Conservation (phyloP, 495 filamentous ascomycete species). For the Apiosordaria backusii region DNA sequence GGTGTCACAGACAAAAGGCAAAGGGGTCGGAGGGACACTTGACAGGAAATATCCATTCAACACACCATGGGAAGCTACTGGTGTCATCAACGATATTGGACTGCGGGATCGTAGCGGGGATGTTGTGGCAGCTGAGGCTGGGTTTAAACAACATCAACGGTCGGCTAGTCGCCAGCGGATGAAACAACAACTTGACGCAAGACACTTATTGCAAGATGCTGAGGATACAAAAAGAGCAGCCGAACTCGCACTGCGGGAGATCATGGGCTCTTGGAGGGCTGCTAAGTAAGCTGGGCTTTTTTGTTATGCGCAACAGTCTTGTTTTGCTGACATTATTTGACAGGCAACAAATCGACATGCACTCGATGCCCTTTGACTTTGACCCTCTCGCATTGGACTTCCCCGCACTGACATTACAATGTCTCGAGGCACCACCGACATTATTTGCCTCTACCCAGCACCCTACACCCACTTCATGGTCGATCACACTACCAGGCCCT, state of each 20-base stretch:
- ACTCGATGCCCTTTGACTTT: conserved; percentile 68
- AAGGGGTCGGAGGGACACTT: conserved; percentile 46
- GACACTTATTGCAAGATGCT: conserved; percentile 56
- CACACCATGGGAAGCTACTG: conserved; percentile 66
- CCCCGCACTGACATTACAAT: conserved; percentile 73
- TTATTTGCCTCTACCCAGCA: conserved; percentile 70
- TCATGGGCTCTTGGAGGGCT: conserved; percentile 72
- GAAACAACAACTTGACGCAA: conserved; percentile 57
- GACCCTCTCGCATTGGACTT: conserved; percentile 77
- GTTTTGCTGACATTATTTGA: conserved; percentile 27
- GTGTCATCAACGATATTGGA: conserved; percentile 75
- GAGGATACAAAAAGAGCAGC: conserved; percentile 71
- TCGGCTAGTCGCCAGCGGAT: conserved; percentile 44
- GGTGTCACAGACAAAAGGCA: conserved; percentile 34
- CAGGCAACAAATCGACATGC: conserved; percentile 45
- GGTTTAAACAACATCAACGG: conserved; percentile 37
- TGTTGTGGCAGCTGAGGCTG: conserved; percentile 25
- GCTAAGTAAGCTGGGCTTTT: conserved; percentile 59
- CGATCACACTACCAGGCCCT: conserved; percentile 63
- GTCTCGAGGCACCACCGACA: conserved; percentile 73
- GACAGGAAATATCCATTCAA: conserved; percentile 56
- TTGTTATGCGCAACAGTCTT: conserved; percentile 11
- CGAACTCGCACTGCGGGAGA: conserved; percentile 79
- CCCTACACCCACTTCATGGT: conserved; percentile 67
- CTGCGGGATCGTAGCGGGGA: conserved; percentile 32